phyloP scores from a whole-genome alignment of 2,329 filamentous ascomycete species.

The Bisporella sp. region DNA sequence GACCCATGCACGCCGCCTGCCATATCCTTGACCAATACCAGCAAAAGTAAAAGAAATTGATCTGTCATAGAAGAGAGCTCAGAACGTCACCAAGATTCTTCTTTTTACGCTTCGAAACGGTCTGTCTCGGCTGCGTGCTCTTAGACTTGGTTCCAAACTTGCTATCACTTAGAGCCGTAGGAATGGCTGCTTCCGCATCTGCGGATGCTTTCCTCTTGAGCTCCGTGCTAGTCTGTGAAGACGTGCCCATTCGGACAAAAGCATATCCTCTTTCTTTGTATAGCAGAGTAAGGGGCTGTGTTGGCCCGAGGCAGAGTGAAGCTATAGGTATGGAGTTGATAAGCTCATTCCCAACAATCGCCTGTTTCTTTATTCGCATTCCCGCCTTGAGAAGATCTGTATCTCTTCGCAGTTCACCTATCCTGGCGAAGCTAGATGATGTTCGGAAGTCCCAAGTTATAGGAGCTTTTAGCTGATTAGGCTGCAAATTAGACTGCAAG shows the following conservation, averaged over 20 bases:
- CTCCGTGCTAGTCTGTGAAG: not conserved
- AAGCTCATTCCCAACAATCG: constrained; percentile 14
- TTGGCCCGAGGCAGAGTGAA: constrained; percentile 22
- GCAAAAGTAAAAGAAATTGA: not conserved
- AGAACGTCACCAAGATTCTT: constrained; percentile 16
- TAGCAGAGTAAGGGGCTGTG: not conserved
- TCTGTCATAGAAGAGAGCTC: constrained; percentile 11
- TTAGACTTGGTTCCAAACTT: not conserved
- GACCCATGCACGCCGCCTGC: too few species aligned
- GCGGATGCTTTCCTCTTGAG: not conserved
- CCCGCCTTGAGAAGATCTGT: constrained; percentile 19
- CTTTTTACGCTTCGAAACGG: constrained; percentile 14
- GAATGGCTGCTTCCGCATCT: not conserved
- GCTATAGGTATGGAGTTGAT: constrained; percentile 20
- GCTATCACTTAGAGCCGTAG: too few species aligned
- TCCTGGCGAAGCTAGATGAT: constrained; percentile 13
- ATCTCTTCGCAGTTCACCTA: constrained; percentile 24
- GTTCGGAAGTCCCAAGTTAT: constrained; percentile 17
- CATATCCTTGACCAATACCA: not conserved
- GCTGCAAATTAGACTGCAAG: constrained; percentile 2
- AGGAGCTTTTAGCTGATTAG: not conserved
- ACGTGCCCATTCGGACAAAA: not conserved
- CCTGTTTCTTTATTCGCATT: constrained; percentile 12
- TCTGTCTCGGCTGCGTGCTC: constrained; percentile 1
- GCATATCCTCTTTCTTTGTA: not conserved